Evolutionary conservation across 257 asterid genomes (phyloP).

Genomic region (Mentha longifolia): DNA sequence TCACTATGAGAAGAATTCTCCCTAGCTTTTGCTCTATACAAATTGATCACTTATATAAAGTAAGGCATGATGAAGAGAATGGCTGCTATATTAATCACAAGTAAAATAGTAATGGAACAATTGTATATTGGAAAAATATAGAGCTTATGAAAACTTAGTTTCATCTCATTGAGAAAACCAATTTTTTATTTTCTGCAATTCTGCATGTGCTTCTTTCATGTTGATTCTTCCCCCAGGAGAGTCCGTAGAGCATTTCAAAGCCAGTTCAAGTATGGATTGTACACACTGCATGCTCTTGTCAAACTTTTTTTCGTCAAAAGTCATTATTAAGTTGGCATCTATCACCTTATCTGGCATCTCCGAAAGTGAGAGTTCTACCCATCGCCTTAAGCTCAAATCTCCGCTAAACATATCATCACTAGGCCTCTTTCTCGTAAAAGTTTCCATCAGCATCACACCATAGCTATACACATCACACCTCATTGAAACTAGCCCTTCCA

Average conservation of each 20-base stretch:
- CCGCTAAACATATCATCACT: not conserved
- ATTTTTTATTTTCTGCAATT: not conserved
- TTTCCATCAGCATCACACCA: slow-evolving; percentile 3
- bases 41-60: too few relatives aligned
- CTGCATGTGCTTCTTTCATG: not conserved
- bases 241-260: not conserved
- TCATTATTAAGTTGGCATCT: not conserved
- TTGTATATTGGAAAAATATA: too few relatives aligned
- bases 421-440: not conserved
- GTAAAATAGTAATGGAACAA: too few relatives aligned
- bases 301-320: not conserved
- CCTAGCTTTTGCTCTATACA: too few relatives aligned
- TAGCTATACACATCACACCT: slow-evolving; percentile 17
- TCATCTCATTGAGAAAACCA: not conserved
- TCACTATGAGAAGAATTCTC: too few relatives aligned
- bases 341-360: not conserved
- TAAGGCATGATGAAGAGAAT: too few relatives aligned
- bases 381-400: not conserved
- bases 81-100: too few relatives aligned
- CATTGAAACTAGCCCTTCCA: slow-evolving; percentile 1
- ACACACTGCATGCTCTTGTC: not conserved
- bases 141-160: too few relatives aligned
- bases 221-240: not conserved
- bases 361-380: not conserved
- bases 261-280: not conserved